These are phyloP conservation scores for Kurtzmaniella natalensis DNA, from an alignment of 1,139 yeast species.

Conservation along the genomic window DNA sequence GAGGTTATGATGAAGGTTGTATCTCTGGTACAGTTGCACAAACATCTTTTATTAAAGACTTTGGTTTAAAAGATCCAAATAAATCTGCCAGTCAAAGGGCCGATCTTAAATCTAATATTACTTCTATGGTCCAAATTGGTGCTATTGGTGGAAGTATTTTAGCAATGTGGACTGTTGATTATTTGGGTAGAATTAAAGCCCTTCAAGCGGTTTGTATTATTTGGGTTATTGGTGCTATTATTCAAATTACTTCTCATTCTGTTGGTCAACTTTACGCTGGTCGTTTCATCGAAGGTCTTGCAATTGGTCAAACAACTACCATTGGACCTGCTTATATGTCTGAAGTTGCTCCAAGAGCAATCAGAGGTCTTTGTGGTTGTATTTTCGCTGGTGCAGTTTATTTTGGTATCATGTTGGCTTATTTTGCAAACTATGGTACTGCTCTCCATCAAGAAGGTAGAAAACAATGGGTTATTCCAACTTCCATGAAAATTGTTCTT, in stretches of 20 bases:
- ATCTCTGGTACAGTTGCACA: slow-evolving; percentile 45
- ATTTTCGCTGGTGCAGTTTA: slow-evolving; percentile 55
- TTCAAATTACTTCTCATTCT: slow-evolving; percentile 41
- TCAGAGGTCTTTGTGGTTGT: slow-evolving; percentile 49
- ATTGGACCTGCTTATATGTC: slow-evolving; percentile 53
- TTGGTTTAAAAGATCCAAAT: slow-evolving; percentile 42
- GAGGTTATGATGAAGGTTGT: slow-evolving; percentile 62
- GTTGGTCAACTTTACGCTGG: slow-evolving; percentile 54
- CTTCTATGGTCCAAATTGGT: slow-evolving; percentile 61
- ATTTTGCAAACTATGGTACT: slow-evolving; percentile 44
- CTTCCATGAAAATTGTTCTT: slow-evolving; percentile 35
- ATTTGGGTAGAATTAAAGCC: slow-evolving; percentile 51
- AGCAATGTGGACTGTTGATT: slow-evolving; percentile 49
- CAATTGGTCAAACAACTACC: slow-evolving; percentile 54
- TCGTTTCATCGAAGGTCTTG: slow-evolving; percentile 50
- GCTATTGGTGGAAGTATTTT: slow-evolving; percentile 53
- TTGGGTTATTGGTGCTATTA: slow-evolving; percentile 46
- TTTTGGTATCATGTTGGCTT: slow-evolving; percentile 49
- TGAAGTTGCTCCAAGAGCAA: slow-evolving; percentile 50
- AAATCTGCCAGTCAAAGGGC: slow-evolving; percentile 36
- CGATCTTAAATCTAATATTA: slow-evolving; percentile 48
- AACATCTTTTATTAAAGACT: slow-evolving; percentile 35
- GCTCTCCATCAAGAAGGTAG: slow-evolving; percentile 29
- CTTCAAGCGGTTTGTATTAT: slow-evolving; percentile 40
- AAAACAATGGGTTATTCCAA: slow-evolving; percentile 36